Conservation (phyloP, 257 asterid genomes). For the Capsicum baccatum region DNA sequence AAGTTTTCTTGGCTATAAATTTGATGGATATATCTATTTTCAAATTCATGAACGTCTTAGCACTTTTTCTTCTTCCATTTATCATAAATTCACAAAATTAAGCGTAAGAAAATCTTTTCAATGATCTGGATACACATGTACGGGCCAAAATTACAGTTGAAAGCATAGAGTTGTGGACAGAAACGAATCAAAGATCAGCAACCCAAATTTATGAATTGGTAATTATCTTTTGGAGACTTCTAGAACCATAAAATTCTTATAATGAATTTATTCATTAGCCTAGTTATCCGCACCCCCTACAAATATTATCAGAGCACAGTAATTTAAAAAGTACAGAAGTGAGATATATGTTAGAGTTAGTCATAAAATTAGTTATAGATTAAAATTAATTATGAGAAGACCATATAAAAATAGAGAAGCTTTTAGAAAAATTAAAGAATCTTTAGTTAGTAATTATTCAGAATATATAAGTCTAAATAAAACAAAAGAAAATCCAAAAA, state of each 20-base stretch:
- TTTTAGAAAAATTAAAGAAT: too few species aligned
- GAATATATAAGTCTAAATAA: too few species aligned
- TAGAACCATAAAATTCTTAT: slow-evolving; percentile 96
- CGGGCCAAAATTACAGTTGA: slow-evolving; percentile 90
- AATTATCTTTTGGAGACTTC: slow-evolving; percentile 66
- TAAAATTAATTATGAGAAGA: too few species aligned
- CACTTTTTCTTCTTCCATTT: not conserved
- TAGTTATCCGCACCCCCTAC: too few species aligned
- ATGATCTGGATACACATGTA: slow-evolving; percentile 94
- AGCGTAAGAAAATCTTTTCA: slow-evolving; percentile 57
- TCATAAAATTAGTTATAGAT: too few species aligned
- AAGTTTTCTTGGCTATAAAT: not conserved
- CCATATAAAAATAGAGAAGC: too few species aligned
- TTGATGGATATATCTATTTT: not conserved
- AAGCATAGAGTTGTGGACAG: slow-evolving; percentile 78
- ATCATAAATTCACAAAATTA: not conserved
- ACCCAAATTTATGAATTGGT: slow-evolving; percentile 94
- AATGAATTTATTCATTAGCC: too few species aligned
- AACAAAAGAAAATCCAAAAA: too few species aligned
- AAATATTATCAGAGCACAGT: too few species aligned
- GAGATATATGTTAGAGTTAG: too few species aligned
- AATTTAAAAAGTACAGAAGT: too few species aligned
- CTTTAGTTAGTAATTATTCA: too few species aligned
- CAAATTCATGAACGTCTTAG: not conserved
- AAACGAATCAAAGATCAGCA: slow-evolving; percentile 87